These are phyloP conservation scores for Strobilomyces echinocephalus DNA, from an alignment of 768 basidiomycete genomes.

Conservation along the genomic window DNA sequence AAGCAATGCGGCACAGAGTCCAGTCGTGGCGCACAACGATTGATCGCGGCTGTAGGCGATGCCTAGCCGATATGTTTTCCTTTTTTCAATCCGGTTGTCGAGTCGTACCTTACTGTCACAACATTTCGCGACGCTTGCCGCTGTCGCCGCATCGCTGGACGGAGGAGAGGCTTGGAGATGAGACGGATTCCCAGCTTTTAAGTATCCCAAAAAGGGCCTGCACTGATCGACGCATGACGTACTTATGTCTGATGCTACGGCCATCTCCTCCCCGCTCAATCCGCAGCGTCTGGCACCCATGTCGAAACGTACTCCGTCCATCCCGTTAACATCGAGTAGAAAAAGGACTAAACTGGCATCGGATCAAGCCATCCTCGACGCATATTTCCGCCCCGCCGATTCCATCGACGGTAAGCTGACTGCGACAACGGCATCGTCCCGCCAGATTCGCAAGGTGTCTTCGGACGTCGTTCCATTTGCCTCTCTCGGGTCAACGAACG, in stretches of 20 bases:
- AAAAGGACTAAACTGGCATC: constrained; percentile 21
- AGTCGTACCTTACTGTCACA: constrained; percentile 3
- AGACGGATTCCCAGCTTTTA: neutral
- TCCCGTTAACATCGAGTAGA: constrained; percentile 7
- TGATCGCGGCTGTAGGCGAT: constrained; percentile 7
- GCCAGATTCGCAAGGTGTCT: constrained; percentile 15
- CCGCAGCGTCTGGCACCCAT: constrained; percentile 11
- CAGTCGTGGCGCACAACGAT: constrained; percentile 14
- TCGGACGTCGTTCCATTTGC: constrained; percentile 14
- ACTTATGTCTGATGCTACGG: constrained; percentile 17
- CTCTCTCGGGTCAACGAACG: constrained; percentile 6
- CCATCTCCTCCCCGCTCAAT: constrained; percentile 12
- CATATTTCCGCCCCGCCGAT: constrained; percentile 22
- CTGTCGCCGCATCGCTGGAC: neutral
- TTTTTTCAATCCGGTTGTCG: neutral
- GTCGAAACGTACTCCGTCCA: constrained; percentile 17
- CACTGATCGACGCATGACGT: constrained; percentile 29
- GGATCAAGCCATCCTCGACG: constrained; percentile 20
- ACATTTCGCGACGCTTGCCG: neutral
- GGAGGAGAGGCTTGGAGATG: neutral
- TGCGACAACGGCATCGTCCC: constrained; percentile 10
- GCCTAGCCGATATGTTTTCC: neutral
- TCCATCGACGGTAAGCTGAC: constrained; percentile 12
- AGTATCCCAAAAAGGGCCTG: constrained; percentile 20
- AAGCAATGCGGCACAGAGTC: constrained; percentile 3